phyloP scores from a whole-genome alignment of 129 eudicot genomes.

The Escallonia herrerae region DNA sequence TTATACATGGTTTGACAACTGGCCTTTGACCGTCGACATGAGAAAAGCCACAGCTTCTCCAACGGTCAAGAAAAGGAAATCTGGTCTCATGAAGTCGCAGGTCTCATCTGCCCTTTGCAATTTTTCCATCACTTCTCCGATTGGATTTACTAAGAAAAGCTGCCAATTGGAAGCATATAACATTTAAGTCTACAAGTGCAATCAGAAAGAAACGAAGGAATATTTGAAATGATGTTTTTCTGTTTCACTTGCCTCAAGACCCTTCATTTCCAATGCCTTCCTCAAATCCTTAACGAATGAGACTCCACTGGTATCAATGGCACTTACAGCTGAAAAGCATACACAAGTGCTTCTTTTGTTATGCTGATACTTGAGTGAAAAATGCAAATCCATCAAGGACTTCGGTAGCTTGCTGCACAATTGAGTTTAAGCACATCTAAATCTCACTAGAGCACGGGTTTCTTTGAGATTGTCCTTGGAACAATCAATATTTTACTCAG shows the following conservation, averaged over 20 bases:
- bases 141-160: conserved; percentile 76
- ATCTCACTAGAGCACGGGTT: too few relatives aligned
- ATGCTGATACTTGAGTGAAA: too few relatives aligned
- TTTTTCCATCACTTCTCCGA: conserved; percentile 79
- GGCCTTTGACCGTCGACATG: conserved; percentile 32
- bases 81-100: conserved; percentile 34
- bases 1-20: conserved; percentile 38
- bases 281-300: conserved; percentile 66
- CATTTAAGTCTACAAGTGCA: neutral
- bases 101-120: conserved; percentile 45
- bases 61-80: conserved; percentile 65
- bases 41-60: conserved; percentile 69
- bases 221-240: neutral
- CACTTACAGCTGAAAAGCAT: conserved; percentile 65
- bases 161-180: conserved; percentile 13
- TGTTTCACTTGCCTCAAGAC: conserved; percentile 51
- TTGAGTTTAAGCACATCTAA: too few relatives aligned
- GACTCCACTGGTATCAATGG: conserved; percentile 70
- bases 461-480: too few relatives aligned
- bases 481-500: too few relatives aligned
- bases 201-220: neutral
- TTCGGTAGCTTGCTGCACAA: too few relatives aligned
- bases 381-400: too few relatives aligned
- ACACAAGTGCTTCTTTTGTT: too few relatives aligned
- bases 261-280: conserved; percentile 51